A percentile compares a stretch with the other conserved stretches of the same genome.
These are phyloP conservation scores for Fusarium mexicanum DNA, from an alignment of 2,329 filamentous ascomycete species.

Conservation along the genomic window DNA sequence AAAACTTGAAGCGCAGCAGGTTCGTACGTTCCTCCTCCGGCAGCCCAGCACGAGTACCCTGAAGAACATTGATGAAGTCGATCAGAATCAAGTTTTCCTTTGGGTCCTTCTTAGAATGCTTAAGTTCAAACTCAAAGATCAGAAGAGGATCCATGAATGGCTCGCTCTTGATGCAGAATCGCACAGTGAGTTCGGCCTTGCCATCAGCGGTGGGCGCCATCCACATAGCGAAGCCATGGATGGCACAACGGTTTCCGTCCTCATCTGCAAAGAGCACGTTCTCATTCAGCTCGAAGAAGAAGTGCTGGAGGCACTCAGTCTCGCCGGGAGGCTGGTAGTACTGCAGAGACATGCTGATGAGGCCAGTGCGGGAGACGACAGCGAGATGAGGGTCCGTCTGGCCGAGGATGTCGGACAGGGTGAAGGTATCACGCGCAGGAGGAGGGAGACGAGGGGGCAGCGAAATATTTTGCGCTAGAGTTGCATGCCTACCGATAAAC, in stretches of 20 bases:
- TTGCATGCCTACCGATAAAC: background rate
- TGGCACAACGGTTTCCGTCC: background rate
- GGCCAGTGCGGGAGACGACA: background rate
- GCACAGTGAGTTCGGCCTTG: background rate
- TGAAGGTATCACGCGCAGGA: background rate
- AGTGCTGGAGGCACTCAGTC: background rate
- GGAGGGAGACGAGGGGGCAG: background rate
- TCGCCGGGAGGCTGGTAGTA: background rate
- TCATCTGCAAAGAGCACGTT: background rate
- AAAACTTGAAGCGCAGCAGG: slow-evolving; percentile 12
- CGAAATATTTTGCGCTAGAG: background rate
- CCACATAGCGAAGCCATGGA: slow-evolving; percentile 14
- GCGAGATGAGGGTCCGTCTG: background rate
- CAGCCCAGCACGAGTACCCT: background rate
- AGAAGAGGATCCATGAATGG: background rate
- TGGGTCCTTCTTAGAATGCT: background rate
- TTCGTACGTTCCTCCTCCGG: background rate
- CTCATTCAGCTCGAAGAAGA: slow-evolving; percentile 2
- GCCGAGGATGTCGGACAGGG: background rate
- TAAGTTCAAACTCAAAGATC: slow-evolving; percentile 3
- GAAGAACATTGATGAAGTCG: slow-evolving; percentile 13
- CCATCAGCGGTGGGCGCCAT: background rate
- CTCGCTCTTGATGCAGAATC: background rate
- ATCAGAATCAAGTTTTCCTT: background rate
- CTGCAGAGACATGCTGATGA: background rate